Evolutionary conservation across 2,329 filamentous ascomycete species (phyloP).

Genomic region (Diaporthe caulivora): DNA sequence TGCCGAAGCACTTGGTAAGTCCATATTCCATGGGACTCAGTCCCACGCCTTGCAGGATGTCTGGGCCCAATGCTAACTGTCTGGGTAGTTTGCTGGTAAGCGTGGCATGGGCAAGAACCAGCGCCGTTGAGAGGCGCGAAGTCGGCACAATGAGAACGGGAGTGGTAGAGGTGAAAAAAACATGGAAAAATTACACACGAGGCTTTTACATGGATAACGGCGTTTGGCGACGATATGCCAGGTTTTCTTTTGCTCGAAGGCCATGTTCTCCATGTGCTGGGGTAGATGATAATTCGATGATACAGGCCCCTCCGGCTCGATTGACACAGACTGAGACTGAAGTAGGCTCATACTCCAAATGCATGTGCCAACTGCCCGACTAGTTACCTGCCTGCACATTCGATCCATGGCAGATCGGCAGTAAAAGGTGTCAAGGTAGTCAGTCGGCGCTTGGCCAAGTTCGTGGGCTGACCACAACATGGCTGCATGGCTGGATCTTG

Average conservation of each 20-base stretch:
- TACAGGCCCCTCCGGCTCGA: slow-evolving; percentile 7
- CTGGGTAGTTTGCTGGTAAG: slow-evolving; percentile 84
- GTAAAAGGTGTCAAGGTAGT: not conserved
- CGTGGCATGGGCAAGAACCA: slow-evolving; percentile 91
- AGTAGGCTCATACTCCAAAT: not conserved
- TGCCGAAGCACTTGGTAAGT: slow-evolving; percentile 92
- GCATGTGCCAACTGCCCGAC: not conserved
- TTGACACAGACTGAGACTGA: not conserved
- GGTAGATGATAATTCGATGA: slow-evolving; percentile 31
- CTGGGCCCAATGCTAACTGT: slow-evolving; percentile 48
- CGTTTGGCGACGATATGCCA: slow-evolving; percentile 35
- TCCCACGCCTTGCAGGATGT: not conserved
- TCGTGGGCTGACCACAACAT: not conserved
- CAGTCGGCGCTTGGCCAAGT: not conserved
- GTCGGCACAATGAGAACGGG: too few species aligned
- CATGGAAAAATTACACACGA: slow-evolving; percentile 20
- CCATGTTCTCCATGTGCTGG: slow-evolving; percentile 20
- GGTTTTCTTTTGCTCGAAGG: slow-evolving; percentile 20
- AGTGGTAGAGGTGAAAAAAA: not conserved
- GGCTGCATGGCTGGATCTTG: not conserved
- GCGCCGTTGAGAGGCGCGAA: slow-evolving; percentile 66
- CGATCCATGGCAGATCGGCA: not conserved
- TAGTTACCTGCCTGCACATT: not conserved
- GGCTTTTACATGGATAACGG: slow-evolving; percentile 31
- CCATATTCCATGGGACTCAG: slow-evolving; percentile 12